These are phyloP conservation scores for Pythium vanterpoolii DNA, from an alignment of 352 stramenopile genomes.

Conservation along the genomic window DNA sequence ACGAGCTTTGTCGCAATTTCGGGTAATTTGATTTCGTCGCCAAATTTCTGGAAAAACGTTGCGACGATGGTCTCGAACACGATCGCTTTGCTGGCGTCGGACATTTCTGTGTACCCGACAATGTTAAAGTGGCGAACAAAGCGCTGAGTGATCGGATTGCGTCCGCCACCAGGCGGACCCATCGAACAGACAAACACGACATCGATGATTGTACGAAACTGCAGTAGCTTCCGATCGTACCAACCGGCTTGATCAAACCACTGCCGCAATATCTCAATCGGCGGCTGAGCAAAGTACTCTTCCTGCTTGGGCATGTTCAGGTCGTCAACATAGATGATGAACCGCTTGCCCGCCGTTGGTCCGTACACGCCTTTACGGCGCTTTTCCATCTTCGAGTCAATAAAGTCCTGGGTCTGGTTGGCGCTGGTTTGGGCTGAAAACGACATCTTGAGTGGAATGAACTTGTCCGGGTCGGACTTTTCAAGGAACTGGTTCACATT, in stretches of 20 bases:
- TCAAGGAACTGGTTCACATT: slow-evolving; percentile 89
- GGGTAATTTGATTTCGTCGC: slow-evolving; percentile 51
- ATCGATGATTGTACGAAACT: slow-evolving; percentile 88
- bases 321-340: slow-evolving; percentile 95
- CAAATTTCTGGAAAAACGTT: slow-evolving; percentile 64
- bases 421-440: slow-evolving; percentile 92
- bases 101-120: slow-evolving; percentile 89
- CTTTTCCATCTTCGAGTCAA: slow-evolving; percentile 93
- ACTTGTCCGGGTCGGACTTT: slow-evolving; percentile 76
- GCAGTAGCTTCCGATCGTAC: slow-evolving; percentile 93
- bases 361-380: slow-evolving; percentile 91
- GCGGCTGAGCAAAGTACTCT: slow-evolving; percentile 93
- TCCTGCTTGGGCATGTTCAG: slow-evolving; percentile 96
- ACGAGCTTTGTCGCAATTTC: slow-evolving; percentile 54
- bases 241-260: slow-evolving; percentile 94
- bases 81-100: slow-evolving; percentile 83
- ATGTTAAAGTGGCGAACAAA: slow-evolving; percentile 93
- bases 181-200: slow-evolving; percentile 90
- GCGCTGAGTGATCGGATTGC: slow-evolving; percentile 90
- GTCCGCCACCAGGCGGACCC: slow-evolving; percentile 89
- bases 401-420: slow-evolving; percentile 91
- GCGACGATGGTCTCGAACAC: slow-evolving; percentile 93
- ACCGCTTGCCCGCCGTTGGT: slow-evolving; percentile 89
- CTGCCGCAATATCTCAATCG: slow-evolving; percentile 92
- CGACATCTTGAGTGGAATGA: slow-evolving; percentile 89